Base-by-base conservation (phyloP, 2,329 filamentous ascomycete genomes). In the Aspergillus vadensis region DNA sequence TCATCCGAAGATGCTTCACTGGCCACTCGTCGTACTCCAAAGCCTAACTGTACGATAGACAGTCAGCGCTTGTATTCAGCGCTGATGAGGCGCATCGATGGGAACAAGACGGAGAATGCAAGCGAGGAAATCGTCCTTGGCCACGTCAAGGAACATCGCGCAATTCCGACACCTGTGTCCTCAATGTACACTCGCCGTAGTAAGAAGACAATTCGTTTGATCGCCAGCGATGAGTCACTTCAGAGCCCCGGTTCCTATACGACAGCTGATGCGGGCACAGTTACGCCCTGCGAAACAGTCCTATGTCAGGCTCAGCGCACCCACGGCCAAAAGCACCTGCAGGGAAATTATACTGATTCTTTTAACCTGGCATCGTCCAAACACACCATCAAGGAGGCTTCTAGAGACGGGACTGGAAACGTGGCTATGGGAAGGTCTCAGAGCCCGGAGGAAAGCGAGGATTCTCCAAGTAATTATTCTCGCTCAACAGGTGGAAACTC, bases 401-500 rank as follows among this genome's bases (percentile, higher is more conserved):
- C 60, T 5, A 65, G 70, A 10, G 67, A 69, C 12, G 64, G 67
- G n/a, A 63, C 53, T 41, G 60, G 57, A 0, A 70, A 66, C 51
- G 62, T 70, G n/a, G 27, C 66, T 14, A 27, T 60, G 41, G 12
- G 10, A 5, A 43, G 14, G 32, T 6, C 39, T 30, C 43, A 30
- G n/a, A 44, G 30, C 25, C n/a, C 58, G 12, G 59, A 62, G 21
- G 19, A 38, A 12, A 62, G 51, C 19, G 66, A 63, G 59, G 65
- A 65, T 58, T 77, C 77, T 38, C 75, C 77, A 5, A 81, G 79
- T 58, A 60, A 79, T 8, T 81, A 81, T 67, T 81, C 79, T 15
- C 72, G 76, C 57, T 74, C 75, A 9, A 76, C 74, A 10, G 72
- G 74, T 58, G 77, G 73, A 30, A 66, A 70, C 27, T 71, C 74